A percentile compares a stretch with the other conserved stretches of the same genome.
Evolutionary conservation across 1,139 yeast species (phyloP).

Genomic region (Pichia cactophila): DNA sequence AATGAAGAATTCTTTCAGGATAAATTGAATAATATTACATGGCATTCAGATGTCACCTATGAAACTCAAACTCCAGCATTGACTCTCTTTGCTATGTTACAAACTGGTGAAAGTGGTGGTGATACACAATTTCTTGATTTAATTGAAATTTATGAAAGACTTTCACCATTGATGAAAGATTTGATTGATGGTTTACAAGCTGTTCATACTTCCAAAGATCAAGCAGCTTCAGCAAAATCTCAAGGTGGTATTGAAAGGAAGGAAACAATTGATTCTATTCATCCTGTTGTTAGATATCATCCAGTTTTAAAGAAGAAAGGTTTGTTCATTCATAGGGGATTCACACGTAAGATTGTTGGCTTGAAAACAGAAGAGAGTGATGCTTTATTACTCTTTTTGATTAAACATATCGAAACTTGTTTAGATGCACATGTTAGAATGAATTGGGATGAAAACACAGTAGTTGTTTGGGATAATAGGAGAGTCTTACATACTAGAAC

Average conservation of each 20-base stretch:
- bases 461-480: slow-evolving; percentile 68
- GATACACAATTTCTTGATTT: slow-evolving; percentile 62
- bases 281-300: slow-evolving; percentile 61
- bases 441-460: slow-evolving; percentile 50
- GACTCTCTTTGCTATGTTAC: slow-evolving; percentile 59
- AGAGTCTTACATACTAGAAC: slow-evolving; percentile 56
- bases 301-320: slow-evolving; percentile 60
- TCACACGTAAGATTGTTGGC: slow-evolving; percentile 55
- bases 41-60: slow-evolving; percentile 67
- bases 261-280: slow-evolving; percentile 48
- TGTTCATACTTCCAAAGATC: slow-evolving; percentile 61
- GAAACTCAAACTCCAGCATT: slow-evolving; percentile 64
- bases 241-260: slow-evolving; percentile 59
- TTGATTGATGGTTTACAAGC: slow-evolving; percentile 52
- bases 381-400: slow-evolving; percentile 45
- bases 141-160: slow-evolving; percentile 56
- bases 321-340: slow-evolving; percentile 52
- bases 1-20: slow-evolving; percentile 31
- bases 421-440: slow-evolving; percentile 52
- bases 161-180: slow-evolving; percentile 53
- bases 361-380: slow-evolving; percentile 59
- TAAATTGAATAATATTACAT: slow-evolving; percentile 32
- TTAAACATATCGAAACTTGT: slow-evolving; percentile 40
- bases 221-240: slow-evolving; percentile 46
- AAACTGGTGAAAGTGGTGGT: slow-evolving; percentile 53